Percentiles rank a stretch among this genome's conserved stretches.
Conservation (phyloP, 257 asterid species). For the Petunia axillaris region DNA sequence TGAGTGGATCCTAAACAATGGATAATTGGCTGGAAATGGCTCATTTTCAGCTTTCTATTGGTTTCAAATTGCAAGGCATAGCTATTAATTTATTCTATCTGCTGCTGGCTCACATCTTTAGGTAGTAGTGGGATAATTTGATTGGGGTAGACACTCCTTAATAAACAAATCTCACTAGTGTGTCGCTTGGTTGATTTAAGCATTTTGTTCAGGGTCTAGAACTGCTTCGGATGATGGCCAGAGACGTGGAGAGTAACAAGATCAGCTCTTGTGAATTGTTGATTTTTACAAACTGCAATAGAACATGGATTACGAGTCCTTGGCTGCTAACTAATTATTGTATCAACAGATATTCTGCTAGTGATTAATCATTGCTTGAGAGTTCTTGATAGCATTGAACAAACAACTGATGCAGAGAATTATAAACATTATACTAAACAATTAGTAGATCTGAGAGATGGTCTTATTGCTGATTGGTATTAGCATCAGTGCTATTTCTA, state of each 20-base stretch:
- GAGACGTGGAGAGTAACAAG: neutral
- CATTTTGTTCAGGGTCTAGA: neutral
- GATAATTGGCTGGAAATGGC: slow-evolving; percentile 7
- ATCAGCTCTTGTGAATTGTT: neutral
- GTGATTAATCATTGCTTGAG: neutral
- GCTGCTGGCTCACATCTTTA: neutral
- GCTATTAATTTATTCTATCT: neutral
- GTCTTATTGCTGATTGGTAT: neutral
- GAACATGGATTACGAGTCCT: neutral
- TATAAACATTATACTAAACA: neutral
- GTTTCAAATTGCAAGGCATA: neutral
- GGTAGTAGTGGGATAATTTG: neutral
- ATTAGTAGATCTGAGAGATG: neutral
- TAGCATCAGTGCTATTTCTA: slow-evolving; percentile 4
- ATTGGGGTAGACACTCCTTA: neutral
- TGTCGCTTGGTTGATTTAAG: neutral
- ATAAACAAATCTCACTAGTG: neutral
- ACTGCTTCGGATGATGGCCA: neutral
- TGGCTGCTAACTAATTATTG: neutral
- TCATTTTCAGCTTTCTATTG: neutral
- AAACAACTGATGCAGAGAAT: neutral
- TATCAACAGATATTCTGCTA: neutral
- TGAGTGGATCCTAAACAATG: neutral
- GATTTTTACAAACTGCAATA: slow-evolving; percentile 9
- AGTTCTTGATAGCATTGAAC: slow-evolving; percentile 1